Evolutionary conservation across 768 basidiomycete species (phyloP).

Genomic region (Porphyrellus cyaneotinctus): DNA sequence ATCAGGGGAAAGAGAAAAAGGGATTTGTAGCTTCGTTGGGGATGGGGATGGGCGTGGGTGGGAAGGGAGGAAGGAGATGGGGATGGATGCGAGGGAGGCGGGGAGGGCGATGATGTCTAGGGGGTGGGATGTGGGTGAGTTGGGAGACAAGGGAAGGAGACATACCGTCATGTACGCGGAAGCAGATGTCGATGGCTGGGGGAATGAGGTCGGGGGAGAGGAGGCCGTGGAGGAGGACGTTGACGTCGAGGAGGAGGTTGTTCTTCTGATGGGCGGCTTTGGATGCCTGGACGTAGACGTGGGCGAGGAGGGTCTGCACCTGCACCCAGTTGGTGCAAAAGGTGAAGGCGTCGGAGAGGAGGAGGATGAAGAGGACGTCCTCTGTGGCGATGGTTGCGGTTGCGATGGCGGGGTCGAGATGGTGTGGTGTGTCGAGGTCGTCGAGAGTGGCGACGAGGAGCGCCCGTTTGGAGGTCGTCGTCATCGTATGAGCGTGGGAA

Average conservation of each 20-base stretch:
- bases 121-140: constrained; percentile 5
- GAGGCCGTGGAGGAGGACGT: constrained; percentile 67
- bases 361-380: constrained; percentile 54
- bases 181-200: constrained; percentile 39
- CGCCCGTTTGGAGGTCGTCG: constrained; percentile 5
- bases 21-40: background rate
- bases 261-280: constrained; percentile 63
- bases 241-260: constrained; percentile 71
- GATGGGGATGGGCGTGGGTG: constrained; percentile 6
- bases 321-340: constrained; percentile 46
- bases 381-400: constrained; percentile 43
- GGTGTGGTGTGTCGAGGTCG: constrained; percentile 47
- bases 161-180: constrained; percentile 45
- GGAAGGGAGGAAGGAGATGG: constrained; percentile 21
- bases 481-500: constrained; percentile 16
- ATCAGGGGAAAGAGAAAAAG: constrained; percentile 11
- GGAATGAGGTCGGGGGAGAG: constrained; percentile 41
- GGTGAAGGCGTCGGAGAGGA: constrained; percentile 62
- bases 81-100: constrained; percentile 36
- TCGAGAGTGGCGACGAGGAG: constrained; percentile 56
- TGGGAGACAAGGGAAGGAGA: background rate
- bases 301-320: constrained; percentile 74
- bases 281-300: constrained; percentile 83
- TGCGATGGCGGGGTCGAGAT: constrained; percentile 52
- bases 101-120: constrained; percentile 40